Base-by-base conservation (phyloP, 768 basidiomycete species). In the Serendipita sp. region DNA sequence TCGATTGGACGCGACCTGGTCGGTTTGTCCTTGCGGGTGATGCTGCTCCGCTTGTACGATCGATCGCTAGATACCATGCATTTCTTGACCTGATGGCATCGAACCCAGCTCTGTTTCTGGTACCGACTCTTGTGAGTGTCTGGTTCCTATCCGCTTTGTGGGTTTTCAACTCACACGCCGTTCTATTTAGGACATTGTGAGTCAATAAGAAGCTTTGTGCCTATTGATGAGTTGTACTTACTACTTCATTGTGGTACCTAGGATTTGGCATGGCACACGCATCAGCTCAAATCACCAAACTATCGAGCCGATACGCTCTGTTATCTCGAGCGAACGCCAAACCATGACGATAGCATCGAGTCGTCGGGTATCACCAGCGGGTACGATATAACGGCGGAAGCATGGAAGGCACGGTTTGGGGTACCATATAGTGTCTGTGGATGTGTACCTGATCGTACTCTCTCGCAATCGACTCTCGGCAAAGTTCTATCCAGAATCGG, bases 71-170 rank as follows among this genome's bases (percentile, higher is more conserved):
- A 42, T 66, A 65, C 43, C 66, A 66, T 58, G 66, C 66, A 2
- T 66, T 66, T 62, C 42, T 66, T 9, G 66, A 66, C 44, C 34
- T 66, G 16, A 64, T 66, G 64, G 38, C 61, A 16, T 43, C 61
- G 14, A 24, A 51, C 11, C 61, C 51, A n/a, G 50, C 34, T 28
- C 26, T 33, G 4, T 62, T 66, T 60, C 41, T 65, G 42, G 66
- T 66, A 14, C 66, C 66, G 0, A 66, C 66, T 2, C 53, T 66
- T 3, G 66, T 65, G 45, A 26, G 64, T 16, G 13, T 42, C 11
- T 20, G 20, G 20, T 42, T 42, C 42, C n/a, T n/a, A n/a, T n/a
- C n/a, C n/a, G n/a, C n/a, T n/a, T n/a, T 42, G 20, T 42, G 42
- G 42, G 20, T 11, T 42, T 11, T 11, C 42, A 11, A 42, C 11